Evolutionary conservation across 73 alveolate genomes (phyloP), one percentile per base, ranked within the genome.

Genomic region (Diophrys sp.): DNA sequence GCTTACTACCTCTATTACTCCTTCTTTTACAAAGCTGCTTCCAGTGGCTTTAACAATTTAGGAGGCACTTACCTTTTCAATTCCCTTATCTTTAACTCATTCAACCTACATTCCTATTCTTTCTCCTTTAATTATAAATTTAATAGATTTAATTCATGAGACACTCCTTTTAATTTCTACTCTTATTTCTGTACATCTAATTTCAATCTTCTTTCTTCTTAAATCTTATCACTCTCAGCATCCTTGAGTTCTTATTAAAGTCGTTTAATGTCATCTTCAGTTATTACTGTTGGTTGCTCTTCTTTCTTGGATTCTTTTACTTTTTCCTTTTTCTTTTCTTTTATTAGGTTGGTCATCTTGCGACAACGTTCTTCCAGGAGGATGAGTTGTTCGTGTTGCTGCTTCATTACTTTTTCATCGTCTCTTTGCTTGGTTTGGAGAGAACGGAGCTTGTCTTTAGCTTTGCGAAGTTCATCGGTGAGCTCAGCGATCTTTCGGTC

Each of bases 61-160:
- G 79, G 82, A 23, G 90, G 90, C 31, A 87, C 81, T 72, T 81
- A 74, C 70, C 94, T 74, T 31, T 85, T 87, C 18, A 87, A 71
- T 44, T 87, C 94, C 57, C 90, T 74, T 44, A 87, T 87, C 44
- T 87, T 87, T 68, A 87, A 54, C 73, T 81, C 90, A 76, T 87
- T 87, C 44, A 87, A 74, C 55, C 94, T 74, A 55, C 54, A 81
- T 34, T 87, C 94, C 31, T 83, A 71, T 56, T 87, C 94, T 54
- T 87, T 87, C 82, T 87, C 94, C 71, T 87, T 87, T 24, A 82
- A 54, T 55, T 87, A 71, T 66, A 87, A 29, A 27, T 75, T 71
- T 14, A 87, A 26, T 5, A 87, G 56, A 54, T 87, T 77, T 14
- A 70, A 75, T 44, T 87, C 90, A 76, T 87, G 90, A 56, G 82